Evolutionary conservation across 148 eudicot genomes (phyloP), one percentile per base, ranked within the genome.

Genomic region (Spergularia marina): DNA sequence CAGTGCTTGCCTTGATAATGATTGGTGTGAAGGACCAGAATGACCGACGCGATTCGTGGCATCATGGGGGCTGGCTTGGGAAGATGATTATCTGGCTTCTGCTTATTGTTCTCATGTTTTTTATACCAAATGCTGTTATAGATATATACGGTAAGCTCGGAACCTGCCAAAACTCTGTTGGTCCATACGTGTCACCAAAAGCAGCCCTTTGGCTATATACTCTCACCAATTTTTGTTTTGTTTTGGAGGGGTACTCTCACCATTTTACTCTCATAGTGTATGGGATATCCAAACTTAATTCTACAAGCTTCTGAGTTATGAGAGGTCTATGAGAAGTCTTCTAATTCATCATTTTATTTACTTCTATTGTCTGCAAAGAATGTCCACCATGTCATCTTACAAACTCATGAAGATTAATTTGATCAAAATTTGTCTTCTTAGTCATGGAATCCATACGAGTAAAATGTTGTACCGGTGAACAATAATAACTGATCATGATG

Each of bases 1-100:
- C 78, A 51, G 83, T 81, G 66, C 87, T 95, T 80, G 87, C 99
- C 39, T 65, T 92, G 66, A 76, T 95, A 36, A 95, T 95, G 99
- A 95, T 95, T 74, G 97, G 99, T 23, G 86, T 95, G 23, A 95
- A 95, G 82, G 99, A 95, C 81, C 97, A 92, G 79, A 95, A 95
- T 71, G 99, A 95, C 76, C 83, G 75, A 77, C 97, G 99, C 39
- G 99, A 95, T 84, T 84, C 92, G 60, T 88, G 86, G 92, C 99
- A 95, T 80, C 99, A 95, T 80, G 97, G 97, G 81, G 99, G 97
- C 83, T 95, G 99, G 99, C 77, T 80, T 72, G 87, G 77, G 30
- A 95, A 95, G 89, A 75, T 95, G 83, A 65, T 92, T 23, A 80
- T 95, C 61, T 95, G 99, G 99, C 79, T 76, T 76, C 82, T 95